phyloP scores from a whole-genome alignment of 306 rosid genomes.

The Abrus precatorius region DNA sequence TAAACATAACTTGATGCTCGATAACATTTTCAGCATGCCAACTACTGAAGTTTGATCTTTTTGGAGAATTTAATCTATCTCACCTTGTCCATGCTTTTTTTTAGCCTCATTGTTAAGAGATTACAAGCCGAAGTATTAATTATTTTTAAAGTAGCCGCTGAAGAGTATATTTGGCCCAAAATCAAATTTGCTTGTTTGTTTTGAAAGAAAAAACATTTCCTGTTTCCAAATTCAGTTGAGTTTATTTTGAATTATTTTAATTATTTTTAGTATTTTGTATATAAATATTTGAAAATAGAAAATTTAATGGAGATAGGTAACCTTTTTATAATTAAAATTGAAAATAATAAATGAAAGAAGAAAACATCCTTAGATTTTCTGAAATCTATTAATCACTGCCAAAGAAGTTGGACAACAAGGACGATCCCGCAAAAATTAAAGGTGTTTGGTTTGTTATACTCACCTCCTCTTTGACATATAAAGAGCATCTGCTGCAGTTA shows the following conservation, averaged over 20 bases:
- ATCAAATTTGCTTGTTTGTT: not conserved
- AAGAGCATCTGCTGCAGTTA: not conserved
- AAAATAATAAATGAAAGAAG: too few relatives aligned
- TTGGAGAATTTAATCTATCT: not conserved
- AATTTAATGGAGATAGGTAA: too few relatives aligned
- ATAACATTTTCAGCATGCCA: slow-evolving; percentile 5
- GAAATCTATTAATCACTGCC: not conserved
- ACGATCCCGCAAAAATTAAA: not conserved
- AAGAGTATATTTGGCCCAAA: not conserved
- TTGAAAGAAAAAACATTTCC: too few relatives aligned
- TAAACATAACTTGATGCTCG: not conserved
- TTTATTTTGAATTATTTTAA: too few relatives aligned
- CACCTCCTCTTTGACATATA: not conserved
- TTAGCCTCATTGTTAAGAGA: not conserved
- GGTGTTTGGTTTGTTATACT: not conserved
- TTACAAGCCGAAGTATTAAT: not conserved
- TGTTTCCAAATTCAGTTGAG: too few relatives aligned
- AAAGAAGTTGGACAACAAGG: not conserved
- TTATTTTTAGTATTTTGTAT: too few relatives aligned
- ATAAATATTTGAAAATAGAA: too few relatives aligned
- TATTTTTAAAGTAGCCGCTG: not conserved
- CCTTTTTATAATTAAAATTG: too few relatives aligned
- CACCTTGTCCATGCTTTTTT: not conserved
- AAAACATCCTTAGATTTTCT: not conserved
- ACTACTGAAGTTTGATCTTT: not conserved